phyloP scores from a whole-genome alignment of 148 eudicot genomes.

The Cornus controversa region DNA sequence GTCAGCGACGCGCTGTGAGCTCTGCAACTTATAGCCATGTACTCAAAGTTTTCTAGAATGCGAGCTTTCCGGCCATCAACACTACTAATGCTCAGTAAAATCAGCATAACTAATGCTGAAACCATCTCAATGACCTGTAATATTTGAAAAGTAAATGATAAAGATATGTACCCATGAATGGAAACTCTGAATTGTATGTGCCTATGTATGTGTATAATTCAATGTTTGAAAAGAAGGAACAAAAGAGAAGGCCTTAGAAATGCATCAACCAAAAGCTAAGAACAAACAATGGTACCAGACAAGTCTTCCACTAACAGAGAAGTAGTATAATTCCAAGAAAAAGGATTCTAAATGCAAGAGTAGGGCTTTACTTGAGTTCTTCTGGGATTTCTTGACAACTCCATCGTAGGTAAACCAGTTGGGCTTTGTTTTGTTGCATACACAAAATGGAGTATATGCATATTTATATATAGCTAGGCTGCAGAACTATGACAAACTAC shows the following conservation, averaged over 20 bases:
- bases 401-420: not conserved
- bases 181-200: not conserved
- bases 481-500: not conserved
- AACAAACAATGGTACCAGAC: not conserved
- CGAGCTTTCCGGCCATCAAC: constrained; percentile 34
- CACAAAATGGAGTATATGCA: not conserved
- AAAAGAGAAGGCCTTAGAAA: too few relatives aligned
- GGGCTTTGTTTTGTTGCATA: not conserved
- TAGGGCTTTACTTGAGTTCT: not conserved
- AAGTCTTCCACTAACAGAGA: not conserved
- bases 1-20: constrained; percentile 61
- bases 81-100: constrained; percentile 5
- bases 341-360: not conserved
- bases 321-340: not conserved
- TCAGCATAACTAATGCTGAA: constrained; percentile 10
- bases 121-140: constrained; percentile 7
- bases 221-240: not conserved
- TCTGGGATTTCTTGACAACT: not conserved
- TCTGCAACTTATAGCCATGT: constrained; percentile 63
- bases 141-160: not conserved
- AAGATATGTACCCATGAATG: not conserved
- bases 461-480: not conserved
- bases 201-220: not conserved
- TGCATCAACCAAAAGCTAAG: too few relatives aligned
- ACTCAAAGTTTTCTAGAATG: constrained; percentile 30